Conservation (phyloP, 345 rosid genomes). For the Brassica cretica region DNA sequence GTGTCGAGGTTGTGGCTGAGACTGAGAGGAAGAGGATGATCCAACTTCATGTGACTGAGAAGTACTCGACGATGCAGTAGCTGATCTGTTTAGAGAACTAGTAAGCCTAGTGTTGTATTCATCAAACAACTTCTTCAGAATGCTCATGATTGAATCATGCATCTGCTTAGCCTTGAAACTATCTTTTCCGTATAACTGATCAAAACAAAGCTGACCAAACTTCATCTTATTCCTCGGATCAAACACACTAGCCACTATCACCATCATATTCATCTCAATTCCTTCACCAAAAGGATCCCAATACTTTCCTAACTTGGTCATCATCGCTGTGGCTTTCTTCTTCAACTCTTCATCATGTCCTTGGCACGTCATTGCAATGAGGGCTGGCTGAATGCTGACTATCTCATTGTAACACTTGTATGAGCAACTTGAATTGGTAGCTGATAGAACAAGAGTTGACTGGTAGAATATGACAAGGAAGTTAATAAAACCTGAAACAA, state of each 20-base stretch:
- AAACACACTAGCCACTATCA: neutral
- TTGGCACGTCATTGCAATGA: neutral
- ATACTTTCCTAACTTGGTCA: neutral
- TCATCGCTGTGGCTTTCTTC: neutral
- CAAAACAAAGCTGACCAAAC: neutral
- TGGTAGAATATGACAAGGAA: neutral
- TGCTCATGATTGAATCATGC: neutral
- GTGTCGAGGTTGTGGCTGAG: neutral
- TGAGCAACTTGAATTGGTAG: neutral
- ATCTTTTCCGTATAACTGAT: neutral
- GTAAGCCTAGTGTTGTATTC: neutral
- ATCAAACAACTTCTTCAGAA: constrained; percentile 1
- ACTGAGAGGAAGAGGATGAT: neutral
- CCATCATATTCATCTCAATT: neutral
- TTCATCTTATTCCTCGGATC: neutral
- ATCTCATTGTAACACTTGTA: neutral
- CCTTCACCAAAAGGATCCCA: neutral
- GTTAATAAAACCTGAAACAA: neutral
- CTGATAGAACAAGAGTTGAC: neutral
- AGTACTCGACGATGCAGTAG: neutral
- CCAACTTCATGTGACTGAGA: neutral
- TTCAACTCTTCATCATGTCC: neutral
- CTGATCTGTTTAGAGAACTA: neutral
- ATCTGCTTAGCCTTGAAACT: neutral
- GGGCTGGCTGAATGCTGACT: neutral